phyloP scores from a whole-genome alignment of 805 yeast species.

The Metschnikowia reukaufii region DNA sequence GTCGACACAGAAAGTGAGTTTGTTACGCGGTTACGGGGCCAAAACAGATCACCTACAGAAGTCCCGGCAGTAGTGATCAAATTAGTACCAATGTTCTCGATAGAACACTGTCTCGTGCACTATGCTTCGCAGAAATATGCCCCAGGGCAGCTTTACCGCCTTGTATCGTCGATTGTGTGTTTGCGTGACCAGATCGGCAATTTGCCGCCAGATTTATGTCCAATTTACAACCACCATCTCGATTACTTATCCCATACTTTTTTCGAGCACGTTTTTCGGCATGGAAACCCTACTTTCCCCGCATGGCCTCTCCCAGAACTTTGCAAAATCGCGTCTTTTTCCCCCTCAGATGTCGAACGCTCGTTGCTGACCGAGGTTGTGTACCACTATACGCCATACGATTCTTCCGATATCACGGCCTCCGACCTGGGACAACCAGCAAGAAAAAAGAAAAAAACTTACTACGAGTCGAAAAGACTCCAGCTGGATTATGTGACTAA shows the following conservation, averaged over 20 bases:
- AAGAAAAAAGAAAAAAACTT: slow-evolving; percentile 30
- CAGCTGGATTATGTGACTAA: slow-evolving; percentile 68
- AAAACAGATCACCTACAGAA: slow-evolving; percentile 26
- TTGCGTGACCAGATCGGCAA: slow-evolving; percentile 79
- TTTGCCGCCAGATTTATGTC: slow-evolving; percentile 75
- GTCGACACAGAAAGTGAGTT: slow-evolving; percentile 45
- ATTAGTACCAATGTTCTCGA: slow-evolving; percentile 73
- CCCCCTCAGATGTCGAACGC: slow-evolving; percentile 74
- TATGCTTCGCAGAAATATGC: slow-evolving; percentile 32
- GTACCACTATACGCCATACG: slow-evolving; percentile 55
- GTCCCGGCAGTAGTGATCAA: slow-evolving; percentile 57
- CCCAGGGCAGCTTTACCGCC: slow-evolving; percentile 54
- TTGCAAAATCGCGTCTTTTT: slow-evolving; percentile 59
- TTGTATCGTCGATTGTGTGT: slow-evolving; percentile 81
- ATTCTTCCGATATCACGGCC: slow-evolving; percentile 39
- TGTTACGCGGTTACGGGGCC: slow-evolving; percentile 27
- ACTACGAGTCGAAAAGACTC: slow-evolving; percentile 61
- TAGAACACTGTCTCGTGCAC: slow-evolving; percentile 72
- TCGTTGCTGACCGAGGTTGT: slow-evolving; percentile 73
- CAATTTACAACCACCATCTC: slow-evolving; percentile 67
- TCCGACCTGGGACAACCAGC: slow-evolving; percentile 24
- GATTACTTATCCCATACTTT: slow-evolving; percentile 58
- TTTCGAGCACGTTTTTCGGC: slow-evolving; percentile 43
- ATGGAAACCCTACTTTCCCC: slow-evolving; percentile 24
- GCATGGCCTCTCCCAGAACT: slow-evolving; percentile 81